Percentiles rank a stretch among this genome's conserved stretches.
These are phyloP conservation scores for Nicotiana sylvestris DNA, from an alignment of 257 asterid species.

Conservation along the genomic window DNA sequence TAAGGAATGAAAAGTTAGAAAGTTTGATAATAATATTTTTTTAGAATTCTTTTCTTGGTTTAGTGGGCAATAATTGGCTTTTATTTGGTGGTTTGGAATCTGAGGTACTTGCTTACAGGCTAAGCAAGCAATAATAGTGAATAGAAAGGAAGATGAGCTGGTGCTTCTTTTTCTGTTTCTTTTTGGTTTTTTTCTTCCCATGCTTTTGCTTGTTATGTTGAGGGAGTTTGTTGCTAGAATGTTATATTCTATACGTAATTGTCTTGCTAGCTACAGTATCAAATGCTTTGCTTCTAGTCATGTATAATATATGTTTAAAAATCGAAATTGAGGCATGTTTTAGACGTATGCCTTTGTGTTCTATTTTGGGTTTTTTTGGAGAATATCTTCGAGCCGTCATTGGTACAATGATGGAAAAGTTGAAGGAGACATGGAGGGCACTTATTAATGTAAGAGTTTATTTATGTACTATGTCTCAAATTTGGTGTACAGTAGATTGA, in stretches of 20 bases:
- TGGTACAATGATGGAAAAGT: slow-evolving; percentile 33
- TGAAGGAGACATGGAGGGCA: slow-evolving; percentile 42
- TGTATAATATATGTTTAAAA: slow-evolving; percentile 26
- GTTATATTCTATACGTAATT: slow-evolving; percentile 17
- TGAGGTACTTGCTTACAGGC: slow-evolving; percentile 48
- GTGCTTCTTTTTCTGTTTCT: slow-evolving; percentile 22
- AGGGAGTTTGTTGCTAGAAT: slow-evolving; percentile 21
- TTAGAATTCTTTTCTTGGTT: slow-evolving; percentile 19
- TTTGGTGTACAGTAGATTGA: not conserved
- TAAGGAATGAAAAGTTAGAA: not conserved
- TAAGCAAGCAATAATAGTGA: slow-evolving; percentile 46
- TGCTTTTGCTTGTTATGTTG: slow-evolving; percentile 25
- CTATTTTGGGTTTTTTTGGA: slow-evolving; percentile 26
- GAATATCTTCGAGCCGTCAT: slow-evolving; percentile 28
- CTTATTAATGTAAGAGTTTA: slow-evolving; percentile 42
- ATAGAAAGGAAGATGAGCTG: not conserved
- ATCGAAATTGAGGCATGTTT: slow-evolving; percentile 34
- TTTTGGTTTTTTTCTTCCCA: slow-evolving; percentile 14
- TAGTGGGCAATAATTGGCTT: slow-evolving; percentile 25
- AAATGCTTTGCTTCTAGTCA: slow-evolving; percentile 20
- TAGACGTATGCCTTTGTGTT: slow-evolving; percentile 30
- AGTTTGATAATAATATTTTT: not conserved
- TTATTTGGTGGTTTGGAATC: slow-evolving; percentile 43
- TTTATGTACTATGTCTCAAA: slow-evolving; percentile 4
- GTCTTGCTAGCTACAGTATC: slow-evolving; percentile 26